Base-by-base conservation (phyloP, 176 grass and related monocot genomes). In the Cenchrus americanus region DNA sequence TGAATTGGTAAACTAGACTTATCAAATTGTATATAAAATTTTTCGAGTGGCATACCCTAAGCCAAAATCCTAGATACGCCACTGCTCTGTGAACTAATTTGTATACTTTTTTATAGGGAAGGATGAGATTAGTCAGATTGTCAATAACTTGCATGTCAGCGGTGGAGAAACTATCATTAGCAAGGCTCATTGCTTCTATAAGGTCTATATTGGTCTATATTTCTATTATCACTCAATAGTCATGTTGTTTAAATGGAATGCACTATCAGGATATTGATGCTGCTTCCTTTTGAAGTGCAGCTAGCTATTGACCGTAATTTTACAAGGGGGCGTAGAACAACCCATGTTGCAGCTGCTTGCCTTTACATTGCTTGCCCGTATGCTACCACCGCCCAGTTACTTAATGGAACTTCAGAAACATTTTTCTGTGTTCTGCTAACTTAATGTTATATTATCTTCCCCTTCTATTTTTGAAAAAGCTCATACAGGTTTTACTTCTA, bases 311-410 rank as follows among this genome's bases (percentile, higher is more conserved):
- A 94, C 27, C 87, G 84, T 48, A 84, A 84, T 82, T 98, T 98
- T 65, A 98, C 95, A 43, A 98, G 78, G 80, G 92, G 95, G 2
- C 90, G 90, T 50, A 87, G 80, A 79, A 91, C 85, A 87, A 70
- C 82, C 55, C 89, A 95, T 52, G 92, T 95, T 87, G 92, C 88
- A 71, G 92, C 92, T 79, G 86, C 87, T 80, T 98, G 95, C 77
- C 89, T 98, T 83, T 98, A 98, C 77, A 94, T 98, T 70, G 91
- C 95, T n/a, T 98, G 95, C 81, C 79, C 92, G 92, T 93, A 89
- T 77, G 85, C 40, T 66, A 17, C 5, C 14, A 14, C 48, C 22
- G 10, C 23, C 34, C 69, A 51, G 12, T 53, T 52, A 11, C 15
- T 41, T 52, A 18, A 76, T 85, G 18, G 22, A 71, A 49, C 69